phyloP scores from a whole-genome alignment of 345 rosid genomes.

The Moringa oleifera region DNA sequence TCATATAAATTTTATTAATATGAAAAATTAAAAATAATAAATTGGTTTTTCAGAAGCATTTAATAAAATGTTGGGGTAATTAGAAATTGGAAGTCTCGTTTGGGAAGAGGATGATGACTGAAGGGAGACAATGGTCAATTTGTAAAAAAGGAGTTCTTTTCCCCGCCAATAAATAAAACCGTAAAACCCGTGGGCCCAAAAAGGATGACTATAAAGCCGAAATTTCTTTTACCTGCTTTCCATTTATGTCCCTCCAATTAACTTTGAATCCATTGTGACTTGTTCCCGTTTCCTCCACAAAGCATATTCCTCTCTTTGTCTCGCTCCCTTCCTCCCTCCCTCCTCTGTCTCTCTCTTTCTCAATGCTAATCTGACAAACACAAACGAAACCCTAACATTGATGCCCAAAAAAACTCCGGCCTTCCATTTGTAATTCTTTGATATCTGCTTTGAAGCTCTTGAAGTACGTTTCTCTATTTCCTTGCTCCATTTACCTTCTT shows the following conservation, averaged over 20 bases:
- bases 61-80: too few species aligned
- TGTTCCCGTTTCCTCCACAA: conserved; percentile 11
- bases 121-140: too few species aligned
- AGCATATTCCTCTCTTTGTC: conserved; percentile 31
- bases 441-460: neutral
- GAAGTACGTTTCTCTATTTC: conserved; percentile 6
- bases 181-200: too few species aligned
- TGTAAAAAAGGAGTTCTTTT: too few species aligned
- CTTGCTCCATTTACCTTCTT: neutral
- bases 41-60: too few species aligned
- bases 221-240: neutral
- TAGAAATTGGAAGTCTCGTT: too few species aligned
- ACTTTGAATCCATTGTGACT: conserved; percentile 13
- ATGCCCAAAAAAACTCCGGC: too few species aligned
- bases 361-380: neutral
- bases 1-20: too few species aligned
- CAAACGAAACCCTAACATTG: neutral
- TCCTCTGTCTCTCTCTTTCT: neutral
- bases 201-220: too few species aligned
- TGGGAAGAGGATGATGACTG: too few species aligned
- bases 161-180: too few species aligned
- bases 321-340: neutral
- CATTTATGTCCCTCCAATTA: conserved; percentile 3
- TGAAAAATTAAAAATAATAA: too few species aligned
- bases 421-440: neutral